Conservation (phyloP, 1,284 basidiomycete genomes). For the Polyporus tsugae region DNA sequence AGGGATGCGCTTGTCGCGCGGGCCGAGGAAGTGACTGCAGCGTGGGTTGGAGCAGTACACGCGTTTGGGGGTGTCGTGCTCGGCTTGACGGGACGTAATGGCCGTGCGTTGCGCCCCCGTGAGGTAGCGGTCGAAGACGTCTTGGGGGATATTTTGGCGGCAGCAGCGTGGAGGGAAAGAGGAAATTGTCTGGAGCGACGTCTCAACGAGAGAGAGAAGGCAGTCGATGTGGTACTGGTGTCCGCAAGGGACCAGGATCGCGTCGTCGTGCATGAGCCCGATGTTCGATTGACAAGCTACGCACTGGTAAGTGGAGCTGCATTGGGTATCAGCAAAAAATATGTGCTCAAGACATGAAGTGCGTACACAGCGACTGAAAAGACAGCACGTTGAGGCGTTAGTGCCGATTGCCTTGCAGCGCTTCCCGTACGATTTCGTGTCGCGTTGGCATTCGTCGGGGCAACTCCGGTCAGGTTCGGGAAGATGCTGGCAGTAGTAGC, state of each 20-base stretch:
- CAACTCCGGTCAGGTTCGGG: conserved; percentile 4
- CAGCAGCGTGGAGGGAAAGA: conserved; percentile 58
- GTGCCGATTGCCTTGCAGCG: not conserved
- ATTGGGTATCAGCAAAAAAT: not conserved
- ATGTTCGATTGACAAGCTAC: conserved; percentile 48
- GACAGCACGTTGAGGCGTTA: conserved; percentile 8
- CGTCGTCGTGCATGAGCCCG: conserved; percentile 32
- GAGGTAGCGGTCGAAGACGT: conserved; percentile 41
- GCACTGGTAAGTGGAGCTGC: conserved; percentile 37
- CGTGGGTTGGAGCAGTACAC: conserved; percentile 52
- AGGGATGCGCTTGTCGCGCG: conserved; percentile 34
- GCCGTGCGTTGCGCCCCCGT: conserved; percentile 33
- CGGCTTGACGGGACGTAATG: conserved; percentile 44
- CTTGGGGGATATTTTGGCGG: conserved; percentile 43
- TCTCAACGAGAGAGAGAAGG: conserved; percentile 47
- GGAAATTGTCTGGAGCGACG: conserved; percentile 49
- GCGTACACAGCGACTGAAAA: conserved; percentile 18
- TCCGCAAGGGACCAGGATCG: conserved; percentile 46
- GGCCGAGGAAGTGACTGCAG: conserved; percentile 53
- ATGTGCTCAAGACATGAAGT: not conserved
- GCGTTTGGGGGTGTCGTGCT: conserved; percentile 48
- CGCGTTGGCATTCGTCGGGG: conserved; percentile 1
- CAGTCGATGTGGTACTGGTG: conserved; percentile 52
- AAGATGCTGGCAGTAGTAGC: conserved; percentile 7
- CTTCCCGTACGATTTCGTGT: conserved; percentile 3